Percentiles rank a stretch among this genome's conserved stretches.
phyloP scores from a whole-genome alignment of 805 yeast species.

The Clavispora fructus region DNA sequence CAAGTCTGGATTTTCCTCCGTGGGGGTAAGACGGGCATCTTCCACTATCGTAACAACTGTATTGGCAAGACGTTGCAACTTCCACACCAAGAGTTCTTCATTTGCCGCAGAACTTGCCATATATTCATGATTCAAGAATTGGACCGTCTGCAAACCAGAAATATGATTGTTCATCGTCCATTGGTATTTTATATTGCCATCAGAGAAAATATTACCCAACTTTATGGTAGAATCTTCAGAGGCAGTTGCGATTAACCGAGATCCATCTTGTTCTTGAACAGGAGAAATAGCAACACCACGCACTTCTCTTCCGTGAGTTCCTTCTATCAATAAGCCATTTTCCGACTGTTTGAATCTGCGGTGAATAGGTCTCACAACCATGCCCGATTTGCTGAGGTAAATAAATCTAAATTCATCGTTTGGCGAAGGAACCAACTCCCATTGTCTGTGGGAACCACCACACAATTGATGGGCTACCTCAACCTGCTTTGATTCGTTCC shows the following conservation, averaged over 20 bases:
- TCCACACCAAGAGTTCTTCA: constrained; percentile 87
- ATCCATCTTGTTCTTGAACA: constrained; percentile 19
- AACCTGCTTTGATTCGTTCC: constrained; percentile 73
- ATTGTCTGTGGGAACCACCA: constrained; percentile 88
- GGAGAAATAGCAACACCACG: constrained; percentile 63
- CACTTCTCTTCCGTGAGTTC: constrained; percentile 90
- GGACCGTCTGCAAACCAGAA: constrained; percentile 79
- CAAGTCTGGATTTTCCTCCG: constrained; percentile 64
- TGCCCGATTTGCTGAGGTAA: constrained; percentile 51
- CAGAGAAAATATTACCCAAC: constrained; percentile 37
- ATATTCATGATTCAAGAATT: constrained; percentile 48
- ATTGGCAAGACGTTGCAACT: constrained; percentile 33
- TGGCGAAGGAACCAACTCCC: constrained; percentile 47
- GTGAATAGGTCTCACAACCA: constrained; percentile 31
- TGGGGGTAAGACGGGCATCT: constrained; percentile 51
- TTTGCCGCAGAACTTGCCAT: constrained; percentile 65
- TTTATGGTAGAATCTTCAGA: constrained; percentile 84
- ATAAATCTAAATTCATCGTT: constrained; percentile 34
- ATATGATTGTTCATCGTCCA: constrained; percentile 78
- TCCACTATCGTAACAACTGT: constrained; percentile 44
- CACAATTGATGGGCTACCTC: constrained; percentile 70
- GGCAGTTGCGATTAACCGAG: constrained; percentile 59
- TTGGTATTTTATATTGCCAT: constrained; percentile 41
- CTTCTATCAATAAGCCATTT: constrained; percentile 39
- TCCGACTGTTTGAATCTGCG: constrained; percentile 14